A percentile compares a stretch with the other conserved stretches of the same genome.
These are phyloP conservation scores for Cinnamomum chago DNA, from an alignment of 164 flowering plant genomes.

Conservation along the genomic window DNA sequence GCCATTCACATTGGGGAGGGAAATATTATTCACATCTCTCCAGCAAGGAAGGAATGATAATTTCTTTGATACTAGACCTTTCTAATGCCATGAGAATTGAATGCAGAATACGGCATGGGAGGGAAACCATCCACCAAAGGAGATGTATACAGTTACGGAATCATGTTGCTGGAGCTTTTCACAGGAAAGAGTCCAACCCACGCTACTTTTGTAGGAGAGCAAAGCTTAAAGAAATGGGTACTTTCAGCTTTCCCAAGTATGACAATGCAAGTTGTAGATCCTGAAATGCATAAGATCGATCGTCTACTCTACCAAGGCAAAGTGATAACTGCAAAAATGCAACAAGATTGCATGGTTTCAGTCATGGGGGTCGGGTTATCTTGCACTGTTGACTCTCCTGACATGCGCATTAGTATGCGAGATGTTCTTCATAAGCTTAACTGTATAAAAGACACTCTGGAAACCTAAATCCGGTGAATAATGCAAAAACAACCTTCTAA, in stretches of 20 bases:
- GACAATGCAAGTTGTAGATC: constrained; percentile 26
- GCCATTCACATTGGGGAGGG: background rate
- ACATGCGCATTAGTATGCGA: background rate
- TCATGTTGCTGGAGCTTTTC: constrained; percentile 2
- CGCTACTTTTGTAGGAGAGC: constrained; percentile 23
- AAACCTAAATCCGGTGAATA: background rate
- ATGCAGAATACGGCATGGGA: constrained; percentile 13
- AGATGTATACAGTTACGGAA: constrained; percentile 7
- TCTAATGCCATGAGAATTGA: background rate
- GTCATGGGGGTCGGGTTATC: constrained; percentile 1
- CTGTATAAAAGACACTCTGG: background rate
- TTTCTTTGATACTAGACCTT: background rate
- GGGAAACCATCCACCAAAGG: background rate
- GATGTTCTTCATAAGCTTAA: background rate
- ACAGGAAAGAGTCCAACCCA: constrained; percentile 6
- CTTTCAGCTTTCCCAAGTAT: constrained; percentile 19
- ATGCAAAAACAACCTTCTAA: too few species aligned
- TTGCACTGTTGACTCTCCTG: constrained; percentile 2
- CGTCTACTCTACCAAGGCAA: background rate
- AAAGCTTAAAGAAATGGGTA: constrained; percentile 16
- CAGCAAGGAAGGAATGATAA: constrained; percentile 2
- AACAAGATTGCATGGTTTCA: constrained; percentile 1
- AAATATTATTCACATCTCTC: background rate
- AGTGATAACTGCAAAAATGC: background rate
- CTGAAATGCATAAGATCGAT: background rate